phyloP scores from a whole-genome alignment of 805 yeast species.

The Pichia phayaonensis region DNA sequence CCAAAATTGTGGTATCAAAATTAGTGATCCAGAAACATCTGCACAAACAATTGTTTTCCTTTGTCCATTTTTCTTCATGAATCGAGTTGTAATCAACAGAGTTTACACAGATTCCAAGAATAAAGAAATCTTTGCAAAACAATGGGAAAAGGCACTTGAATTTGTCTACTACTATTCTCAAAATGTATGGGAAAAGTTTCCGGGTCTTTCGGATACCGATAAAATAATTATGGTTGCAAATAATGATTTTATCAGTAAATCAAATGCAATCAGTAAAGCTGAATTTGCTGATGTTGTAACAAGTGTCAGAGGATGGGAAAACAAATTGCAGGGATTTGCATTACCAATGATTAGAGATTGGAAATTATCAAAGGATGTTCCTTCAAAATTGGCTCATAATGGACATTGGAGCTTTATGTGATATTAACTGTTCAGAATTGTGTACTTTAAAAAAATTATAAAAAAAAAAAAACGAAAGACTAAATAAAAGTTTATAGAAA shows the following conservation, averaged over 20 bases:
- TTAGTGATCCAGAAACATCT: not conserved
- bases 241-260: conserved; percentile 1
- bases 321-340: not conserved
- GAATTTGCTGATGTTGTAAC: not conserved
- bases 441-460: not conserved
- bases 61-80: conserved; percentile 2
- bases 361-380: not conserved
- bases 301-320: not conserved
- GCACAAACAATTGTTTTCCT: conserved; percentile 1
- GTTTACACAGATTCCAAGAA: not conserved
- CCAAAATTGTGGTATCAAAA: conserved; percentile 3
- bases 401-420: conserved; percentile 7
- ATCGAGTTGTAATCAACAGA: conserved; percentile 1
- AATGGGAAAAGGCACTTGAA: conserved; percentile 3
- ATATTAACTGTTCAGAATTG: not conserved
- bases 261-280: not conserved
- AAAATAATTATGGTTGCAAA: conserved; percentile 3
- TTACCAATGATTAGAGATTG: conserved; percentile 4
- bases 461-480: not conserved
- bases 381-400: conserved; percentile 4
- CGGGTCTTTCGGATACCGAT: not conserved
- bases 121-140: not conserved
- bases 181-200: not conserved
- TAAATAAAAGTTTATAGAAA: not conserved
- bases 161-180: conserved; percentile 2